Evolutionary conservation across 2,329 filamentous ascomycete genomes (phyloP), one percentile per base, ranked within the genome.

Genomic region (Zelopaecilomyces penicillatus): DNA sequence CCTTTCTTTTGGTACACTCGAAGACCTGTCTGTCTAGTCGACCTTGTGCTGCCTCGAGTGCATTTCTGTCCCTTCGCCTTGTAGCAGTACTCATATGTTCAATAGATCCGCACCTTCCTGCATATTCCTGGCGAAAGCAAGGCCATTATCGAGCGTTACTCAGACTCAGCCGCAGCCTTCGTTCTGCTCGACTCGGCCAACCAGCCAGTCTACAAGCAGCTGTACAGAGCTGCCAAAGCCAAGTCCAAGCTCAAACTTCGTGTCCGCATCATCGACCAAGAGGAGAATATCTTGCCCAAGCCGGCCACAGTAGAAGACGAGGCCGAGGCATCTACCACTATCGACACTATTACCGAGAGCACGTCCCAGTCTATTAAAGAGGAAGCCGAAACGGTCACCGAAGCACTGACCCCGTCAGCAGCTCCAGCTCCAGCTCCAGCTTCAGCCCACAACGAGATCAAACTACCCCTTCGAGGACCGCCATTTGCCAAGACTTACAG

Each of bases 231-330:
- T 54, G 93, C 93, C 52, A 98, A 96, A 73, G 93, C 93, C 33
- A 98, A 98, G 76, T 82, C 90, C 53, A 98, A 97, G 82, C 82
- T 98, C 55, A 90, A 93, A 66, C 78, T 98, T 48, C 87, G 82
- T 54, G 83, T 86, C 33, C 83, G 78, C 11, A 57, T 75, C 31
- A 61, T 67, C 42, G 55, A 64, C 35, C 51, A 58, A 48, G 52
- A 62, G 11, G 52, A 59, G 6, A 65, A 55, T 47, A 50, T 54
- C 8, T 50, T 51, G 5, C 65, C 68, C 12, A 64, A 67, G 56
- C 62, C 69, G 9, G 70, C 73, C 36, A 70, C 71, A 5, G 65
- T 75, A 44, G 73, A 82, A 54, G 72, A 78, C 45, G 71, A 69
- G 35, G 62, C 61, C n/a, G 63, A 71, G 50, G 46, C 54, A n/a